phyloP scores from a whole-genome alignment of 129 eudicot species.

The Flaveria brownii region DNA sequence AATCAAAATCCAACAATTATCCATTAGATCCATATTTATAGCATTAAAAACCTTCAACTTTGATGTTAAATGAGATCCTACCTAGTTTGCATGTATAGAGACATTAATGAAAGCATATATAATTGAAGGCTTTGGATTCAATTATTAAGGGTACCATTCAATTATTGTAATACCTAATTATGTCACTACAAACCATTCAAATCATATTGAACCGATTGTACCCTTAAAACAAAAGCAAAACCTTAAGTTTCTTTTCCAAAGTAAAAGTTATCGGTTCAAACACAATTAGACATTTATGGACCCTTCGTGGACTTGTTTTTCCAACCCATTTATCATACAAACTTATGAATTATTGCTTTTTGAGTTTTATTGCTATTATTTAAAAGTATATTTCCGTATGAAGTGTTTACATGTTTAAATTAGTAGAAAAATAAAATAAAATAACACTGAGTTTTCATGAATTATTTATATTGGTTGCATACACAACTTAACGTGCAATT shows the following conservation, averaged over 20 bases:
- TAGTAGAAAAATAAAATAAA: not conserved
- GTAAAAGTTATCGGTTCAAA: conserved; percentile 31
- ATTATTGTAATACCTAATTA: conserved; percentile 25
- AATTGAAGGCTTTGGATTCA: conserved; percentile 27
- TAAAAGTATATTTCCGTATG: not conserved
- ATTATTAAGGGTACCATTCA: conserved; percentile 32
- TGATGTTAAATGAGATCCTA: conserved; percentile 20
- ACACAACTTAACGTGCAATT: not conserved
- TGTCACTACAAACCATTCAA: conserved; percentile 28
- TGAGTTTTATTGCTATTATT: not conserved
- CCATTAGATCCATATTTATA: not conserved
- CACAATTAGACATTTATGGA: conserved; percentile 33
- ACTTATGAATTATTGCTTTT: not conserved
- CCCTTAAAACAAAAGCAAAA: conserved; percentile 29
- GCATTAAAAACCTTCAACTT: conserved; percentile 10
- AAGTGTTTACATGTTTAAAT: not conserved
- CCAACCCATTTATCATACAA: conserved; percentile 28
- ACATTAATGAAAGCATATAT: conserved; percentile 20
- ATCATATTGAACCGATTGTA: conserved; percentile 25
- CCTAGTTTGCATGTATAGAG: conserved; percentile 5
- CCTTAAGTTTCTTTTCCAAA: conserved; percentile 33
- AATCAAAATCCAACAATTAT: not conserved
- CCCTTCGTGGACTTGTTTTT: conserved; percentile 23
- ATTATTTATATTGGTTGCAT: not conserved
- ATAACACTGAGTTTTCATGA: not conserved